Evolutionary conservation across 192 early-diverging fungal species (phyloP), one percentile per base, ranked within the genome.

Genomic region (Borealophlyctis nickersoniae): DNA sequence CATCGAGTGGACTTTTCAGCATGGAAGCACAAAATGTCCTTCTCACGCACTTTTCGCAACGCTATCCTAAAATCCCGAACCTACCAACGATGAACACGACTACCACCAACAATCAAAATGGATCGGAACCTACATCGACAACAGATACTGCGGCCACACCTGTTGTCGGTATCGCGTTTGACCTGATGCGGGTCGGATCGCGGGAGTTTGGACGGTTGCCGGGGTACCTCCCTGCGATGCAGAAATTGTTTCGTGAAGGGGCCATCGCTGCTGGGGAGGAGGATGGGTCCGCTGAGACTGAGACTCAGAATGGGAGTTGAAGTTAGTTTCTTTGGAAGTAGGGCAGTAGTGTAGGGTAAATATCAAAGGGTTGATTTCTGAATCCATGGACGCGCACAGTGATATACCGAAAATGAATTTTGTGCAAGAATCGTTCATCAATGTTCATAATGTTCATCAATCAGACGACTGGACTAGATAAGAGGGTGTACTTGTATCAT

Each of bases 41-140:
- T 31, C 73, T 99, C 39, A 99, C 93, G 31, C 96, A 99, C 64
- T 99, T 99, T 72, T 94, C 92, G 65, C 94, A 96, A 73, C 83
- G 96, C 14, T 99, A 95, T 71, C 89, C 91, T 2, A 93, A 91
- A 71, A 75, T 92, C n/a, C 91, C 90, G n/a, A 36, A 60, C 16
- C 39, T 69, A 4, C 55, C 64, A 26, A 23, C n/a, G 3, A 23
- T 11, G 16, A 39, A 39, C 34, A 58, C 27, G 5, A 32, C n/a
- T 28, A 4, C 55, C 64, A 26, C 19, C n/a, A 4, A 23, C 13
- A 13, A 39, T 49, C 34, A 58, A 23, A 4, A 32, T n/a, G 22
- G 81, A 81, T 22, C 78, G 86, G 58, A 39, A 66, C 2, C 70
- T 74, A 14, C 81, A 88, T 35, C 90, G 90, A 1, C 65, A 81